phyloP scores from a whole-genome alignment of 331 rosid species.

The Spiraea crenata region DNA sequence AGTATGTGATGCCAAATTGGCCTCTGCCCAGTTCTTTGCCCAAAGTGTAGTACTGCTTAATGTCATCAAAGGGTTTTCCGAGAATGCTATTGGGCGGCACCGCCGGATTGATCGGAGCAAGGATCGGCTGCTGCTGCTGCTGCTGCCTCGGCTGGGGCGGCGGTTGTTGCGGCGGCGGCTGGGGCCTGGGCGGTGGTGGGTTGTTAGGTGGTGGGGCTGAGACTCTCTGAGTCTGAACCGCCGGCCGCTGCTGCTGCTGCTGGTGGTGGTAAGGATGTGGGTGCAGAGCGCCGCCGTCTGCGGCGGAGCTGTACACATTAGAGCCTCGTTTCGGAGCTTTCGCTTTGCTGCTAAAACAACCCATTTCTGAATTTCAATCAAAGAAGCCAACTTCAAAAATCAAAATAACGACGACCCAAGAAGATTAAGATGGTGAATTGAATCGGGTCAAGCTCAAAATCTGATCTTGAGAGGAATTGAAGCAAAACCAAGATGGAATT shows the following conservation, averaged over 20 bases:
- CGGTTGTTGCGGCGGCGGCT: conserved; percentile 13
- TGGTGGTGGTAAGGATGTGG: conserved; percentile 24
- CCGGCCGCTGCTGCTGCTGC: conserved; percentile 10
- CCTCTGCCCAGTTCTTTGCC: conserved; percentile 91
- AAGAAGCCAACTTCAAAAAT: background rate
- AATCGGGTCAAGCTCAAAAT: background rate
- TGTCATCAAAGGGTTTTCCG: conserved; percentile 67
- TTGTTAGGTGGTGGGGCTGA: conserved; percentile 30
- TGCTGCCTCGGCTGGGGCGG: conserved; percentile 20
- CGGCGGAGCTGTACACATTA: conserved; percentile 23
- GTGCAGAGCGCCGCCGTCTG: conserved; percentile 4
- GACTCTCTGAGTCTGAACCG: conserved; percentile 21
- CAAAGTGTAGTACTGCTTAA: conserved; percentile 55
- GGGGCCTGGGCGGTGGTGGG: conserved; percentile 27
- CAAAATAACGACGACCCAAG: too few species aligned
- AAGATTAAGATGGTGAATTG: background rate
- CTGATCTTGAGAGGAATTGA: background rate
- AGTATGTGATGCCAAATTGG: conserved; percentile 83
- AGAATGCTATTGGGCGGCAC: conserved; percentile 52
- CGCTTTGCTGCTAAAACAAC: conserved; percentile 63
- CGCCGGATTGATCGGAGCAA: conserved; percentile 15
- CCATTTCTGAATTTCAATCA: conserved; percentile 42
- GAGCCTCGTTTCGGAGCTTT: conserved; percentile 23
- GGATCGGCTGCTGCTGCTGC: conserved; percentile 16
- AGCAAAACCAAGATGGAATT: background rate